A percentile compares a stretch with the other conserved stretches of the same genome.
Evolutionary conservation across 306 rosid species (phyloP).

Genomic region (Quercus ilex): DNA sequence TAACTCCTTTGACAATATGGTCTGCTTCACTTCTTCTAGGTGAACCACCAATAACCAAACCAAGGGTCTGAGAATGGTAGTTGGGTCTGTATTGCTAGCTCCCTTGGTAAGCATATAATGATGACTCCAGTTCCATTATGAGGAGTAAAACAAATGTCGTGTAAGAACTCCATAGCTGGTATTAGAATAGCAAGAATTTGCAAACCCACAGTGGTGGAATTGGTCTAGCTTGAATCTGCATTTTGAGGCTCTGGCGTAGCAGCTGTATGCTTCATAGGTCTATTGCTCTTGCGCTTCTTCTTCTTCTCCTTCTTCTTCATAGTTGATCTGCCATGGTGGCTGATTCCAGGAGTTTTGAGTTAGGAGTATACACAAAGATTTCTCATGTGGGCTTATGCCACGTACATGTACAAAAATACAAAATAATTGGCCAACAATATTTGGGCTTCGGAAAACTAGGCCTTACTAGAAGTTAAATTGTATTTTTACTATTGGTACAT

Average conservation of each 20-base stretch:
- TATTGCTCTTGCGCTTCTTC: constrained; percentile 59
- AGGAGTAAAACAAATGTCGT: constrained; percentile 48
- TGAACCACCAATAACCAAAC: constrained; percentile 80
- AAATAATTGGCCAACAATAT: too few species aligned
- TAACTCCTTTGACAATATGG: constrained; percentile 75
- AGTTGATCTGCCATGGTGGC: too few species aligned
- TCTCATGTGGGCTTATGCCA: too few species aligned
- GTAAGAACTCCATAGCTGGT: constrained; percentile 80
- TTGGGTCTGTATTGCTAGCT: constrained; percentile 98
- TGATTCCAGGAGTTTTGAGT: too few species aligned
- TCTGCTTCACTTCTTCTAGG: constrained; percentile 87
- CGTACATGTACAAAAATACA: too few species aligned
- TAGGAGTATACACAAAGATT: too few species aligned
- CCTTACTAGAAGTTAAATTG: too few species aligned
- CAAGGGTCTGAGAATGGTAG: constrained; percentile 86
- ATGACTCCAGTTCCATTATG: constrained; percentile 82
- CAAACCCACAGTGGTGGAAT: constrained; percentile 67
- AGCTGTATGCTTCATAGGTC: constrained; percentile 26
- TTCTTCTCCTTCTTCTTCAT: background rate
- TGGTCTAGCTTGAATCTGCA: constrained; percentile 82
- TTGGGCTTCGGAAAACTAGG: too few species aligned
- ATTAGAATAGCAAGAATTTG: constrained; percentile 75
- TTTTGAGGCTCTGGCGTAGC: background rate
- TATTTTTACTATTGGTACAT: too few species aligned
- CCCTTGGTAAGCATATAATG: constrained; percentile 87